Base-by-base conservation (phyloP, 352 stramenopile genomes). In the Aphanomyces stellatus region DNA sequence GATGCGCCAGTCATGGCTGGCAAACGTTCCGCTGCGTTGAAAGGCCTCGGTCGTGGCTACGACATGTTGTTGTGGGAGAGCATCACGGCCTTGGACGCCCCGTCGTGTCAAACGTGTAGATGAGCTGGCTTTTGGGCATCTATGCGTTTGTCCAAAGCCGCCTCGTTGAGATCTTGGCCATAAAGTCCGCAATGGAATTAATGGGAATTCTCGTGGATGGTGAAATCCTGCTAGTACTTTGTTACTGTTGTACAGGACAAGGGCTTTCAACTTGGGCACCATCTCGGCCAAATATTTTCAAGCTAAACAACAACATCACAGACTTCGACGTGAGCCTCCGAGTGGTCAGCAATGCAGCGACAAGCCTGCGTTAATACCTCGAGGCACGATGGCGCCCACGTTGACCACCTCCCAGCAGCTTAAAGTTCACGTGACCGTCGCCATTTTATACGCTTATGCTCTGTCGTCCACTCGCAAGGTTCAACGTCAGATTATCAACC, bases 241-340 rank as follows among this genome's bases (percentile, higher is more conserved):
- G 28, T 74, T 66, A n/a, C n/a, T n/a, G 33, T 73, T 65, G 81
- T 97, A 98, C 53, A 98, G 67, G 30, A 98, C 88, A 25, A 98
- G 76, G n/a, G 93, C 91, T 76, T 97, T 98, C 30, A 98, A 25
- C 42, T 24, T 17, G 31, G 31, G 15, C 17, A 24, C 19, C 43
- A 46, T 48, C 7, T 42, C 2, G 11, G 25, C 53, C 17, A 62
- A 34, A n/a, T 8, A 19, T 98, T 98, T 67, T 94, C 80, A 19
- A 98, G 85, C 72, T 98, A 92, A 71, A 81, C 86, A 15, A 88
- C 75, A 51, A 86, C 90, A 51, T 98, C 91, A 51, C 91, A 96
- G 7, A 98, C 90, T n/a, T 98, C 91, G 34, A 98, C 82, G 43
- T 77, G 81, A n/a, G 92, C 89, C 70, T 97, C 77, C 56, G 88